Evolutionary conservation across 345 rosid species (phyloP).

Genomic region (Conringia planisiliqua): DNA sequence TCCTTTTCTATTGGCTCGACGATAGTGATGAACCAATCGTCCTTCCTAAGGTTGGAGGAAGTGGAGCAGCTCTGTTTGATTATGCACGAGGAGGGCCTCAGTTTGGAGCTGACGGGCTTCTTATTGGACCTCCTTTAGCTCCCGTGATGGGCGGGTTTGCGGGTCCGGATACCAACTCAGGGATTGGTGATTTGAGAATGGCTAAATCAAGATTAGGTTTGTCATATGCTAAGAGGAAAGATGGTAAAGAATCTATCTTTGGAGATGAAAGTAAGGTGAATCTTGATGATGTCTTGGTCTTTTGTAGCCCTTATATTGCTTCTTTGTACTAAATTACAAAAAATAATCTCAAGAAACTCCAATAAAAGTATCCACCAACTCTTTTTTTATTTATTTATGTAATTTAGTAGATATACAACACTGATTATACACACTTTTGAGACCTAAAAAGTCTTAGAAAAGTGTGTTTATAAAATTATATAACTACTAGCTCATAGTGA

Average conservation of each 20-base stretch:
- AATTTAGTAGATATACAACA: neutral
- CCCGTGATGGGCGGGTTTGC: conserved; percentile 87
- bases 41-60: conserved; percentile 75
- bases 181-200: conserved; percentile 71
- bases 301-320: conserved; percentile 74
- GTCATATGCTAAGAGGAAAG: conserved; percentile 76
- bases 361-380: neutral
- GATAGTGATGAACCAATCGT: conserved; percentile 37
- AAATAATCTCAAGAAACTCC: neutral
- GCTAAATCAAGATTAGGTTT: conserved; percentile 81
- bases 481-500: neutral
- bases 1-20: conserved; percentile 74
- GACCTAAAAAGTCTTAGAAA: conserved; percentile 16
- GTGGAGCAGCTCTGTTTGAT: conserved; percentile 84
- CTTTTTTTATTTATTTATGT: neutral
- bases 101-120: conserved; percentile 79
- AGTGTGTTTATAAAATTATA: neutral
- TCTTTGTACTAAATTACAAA: conserved; percentile 48
- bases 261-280: conserved; percentile 55
- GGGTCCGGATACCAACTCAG: conserved; percentile 75
- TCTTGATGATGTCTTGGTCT: conserved; percentile 65
- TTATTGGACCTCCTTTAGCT: conserved; percentile 71
- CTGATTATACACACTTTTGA: neutral
- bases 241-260: conserved; percentile 69
- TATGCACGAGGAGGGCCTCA: conserved; percentile 62